Conservation (phyloP, 768 basidiomycete genomes). For the Pholiota molesta region DNA sequence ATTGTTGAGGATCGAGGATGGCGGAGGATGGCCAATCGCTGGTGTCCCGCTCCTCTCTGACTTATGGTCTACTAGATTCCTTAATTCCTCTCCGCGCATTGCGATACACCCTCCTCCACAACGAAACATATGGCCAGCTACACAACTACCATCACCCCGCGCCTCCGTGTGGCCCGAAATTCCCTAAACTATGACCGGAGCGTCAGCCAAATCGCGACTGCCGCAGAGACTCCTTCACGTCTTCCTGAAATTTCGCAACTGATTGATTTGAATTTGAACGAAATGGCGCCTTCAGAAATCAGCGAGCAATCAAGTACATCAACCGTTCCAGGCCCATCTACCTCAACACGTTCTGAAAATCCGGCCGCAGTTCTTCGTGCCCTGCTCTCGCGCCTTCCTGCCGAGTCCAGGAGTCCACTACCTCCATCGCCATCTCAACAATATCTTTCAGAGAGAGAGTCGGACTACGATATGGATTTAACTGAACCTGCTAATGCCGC, state of each 20-base stretch:
- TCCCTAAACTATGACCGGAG: constrained; percentile 27
- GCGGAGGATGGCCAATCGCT: too few relatives aligned
- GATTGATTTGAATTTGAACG: constrained; percentile 28
- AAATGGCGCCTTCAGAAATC: constrained; percentile 29
- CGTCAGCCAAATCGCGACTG: constrained; percentile 25
- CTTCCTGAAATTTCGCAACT: constrained; percentile 36
- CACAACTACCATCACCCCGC: constrained; percentile 28
- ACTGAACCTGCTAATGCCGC: constrained; percentile 39
- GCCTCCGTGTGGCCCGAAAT: constrained; percentile 39
- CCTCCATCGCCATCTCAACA: constrained; percentile 27
- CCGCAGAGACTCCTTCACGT: constrained; percentile 37
- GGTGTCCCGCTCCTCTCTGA: background rate
- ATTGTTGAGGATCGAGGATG: too few relatives aligned
- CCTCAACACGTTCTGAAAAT: constrained; percentile 31
- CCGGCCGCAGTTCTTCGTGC: constrained; percentile 69
- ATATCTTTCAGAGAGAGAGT: constrained; percentile 52
- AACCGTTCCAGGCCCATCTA: constrained; percentile 30
- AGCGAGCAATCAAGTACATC: constrained; percentile 41
- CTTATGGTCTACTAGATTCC: background rate
- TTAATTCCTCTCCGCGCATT: background rate
- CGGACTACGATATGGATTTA: constrained; percentile 61
- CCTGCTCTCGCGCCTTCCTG: constrained; percentile 54
- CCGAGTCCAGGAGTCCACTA: constrained; percentile 30
- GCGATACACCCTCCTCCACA: constrained; percentile 10
- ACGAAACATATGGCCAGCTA: constrained; percentile 14